Base-by-base conservation (phyloP, 306 rosid genomes). In the Begonia peltatifolia region DNA sequence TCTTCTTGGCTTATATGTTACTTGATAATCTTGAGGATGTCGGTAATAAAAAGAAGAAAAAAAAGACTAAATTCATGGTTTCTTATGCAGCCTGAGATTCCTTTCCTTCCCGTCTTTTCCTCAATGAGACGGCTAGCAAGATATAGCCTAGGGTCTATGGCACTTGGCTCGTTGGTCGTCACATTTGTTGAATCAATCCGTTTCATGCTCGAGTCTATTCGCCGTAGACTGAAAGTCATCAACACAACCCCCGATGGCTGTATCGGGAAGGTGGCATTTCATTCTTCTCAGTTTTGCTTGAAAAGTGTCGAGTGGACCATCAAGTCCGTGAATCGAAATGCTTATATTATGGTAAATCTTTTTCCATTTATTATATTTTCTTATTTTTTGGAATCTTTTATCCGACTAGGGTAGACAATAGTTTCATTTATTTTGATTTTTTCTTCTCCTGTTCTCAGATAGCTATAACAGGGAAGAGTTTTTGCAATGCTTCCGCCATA, bases 251-350 rank as follows among this genome's bases (percentile, higher is more conserved):
- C 84, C 60, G 63, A 71, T 63, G 75, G 70, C 65, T 71, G 87
- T 69, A 64, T 90, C 11, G 92, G 95, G 61, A 76, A 63, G 69
- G 79, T 68, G 16, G 82, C 71, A 17, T 70, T 67, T 74, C 78
- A 72, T 57, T 57, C 87, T 52, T 77, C 84, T 50, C 71, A 59
- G 62, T 66, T 72, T 72, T 83, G 68, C 74, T 79, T 83, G 64
- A 71, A 70, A 70, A 71, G 88, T 68, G 69, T 83, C 6, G 99
- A 86, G 64, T 90, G 99, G 92, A 86, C 78, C 53, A 75, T 90
- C 80, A 83, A 74, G 70, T 90, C 99, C 6, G 84, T 79, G 58
- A 90, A 90, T 68, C 92, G 95, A 61, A 90, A 90, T 64, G 99
- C 99, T 41, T 90, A 86, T 71, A 86, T 90, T 53, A 79, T 90